phyloP scores from a whole-genome alignment of 441 rosid genomes.

The Macaranga tanarius region DNA sequence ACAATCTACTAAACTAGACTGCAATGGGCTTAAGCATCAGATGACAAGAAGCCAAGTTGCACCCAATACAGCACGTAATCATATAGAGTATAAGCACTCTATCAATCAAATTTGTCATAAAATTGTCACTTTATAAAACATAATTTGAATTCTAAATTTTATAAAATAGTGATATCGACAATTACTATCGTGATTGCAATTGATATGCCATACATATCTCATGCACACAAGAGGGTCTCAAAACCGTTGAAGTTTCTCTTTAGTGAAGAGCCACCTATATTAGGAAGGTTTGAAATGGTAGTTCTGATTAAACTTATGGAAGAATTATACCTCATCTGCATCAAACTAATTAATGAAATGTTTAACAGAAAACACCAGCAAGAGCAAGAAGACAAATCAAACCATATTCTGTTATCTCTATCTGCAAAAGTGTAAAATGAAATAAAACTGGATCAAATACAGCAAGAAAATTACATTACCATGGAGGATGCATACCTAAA shows the following conservation, averaged over 20 bases:
- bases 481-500: constrained; percentile 38
- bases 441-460: constrained; percentile 41
- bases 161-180: no score
- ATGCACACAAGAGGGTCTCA: no score
- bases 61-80: neutral
- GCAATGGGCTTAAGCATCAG: neutral
- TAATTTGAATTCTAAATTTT: no score
- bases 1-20: neutral
- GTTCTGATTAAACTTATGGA: no score
- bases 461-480: constrained; percentile 33
- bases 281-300: no score
- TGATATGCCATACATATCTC: no score
- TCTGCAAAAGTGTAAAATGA: constrained; percentile 26
- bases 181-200: no score
- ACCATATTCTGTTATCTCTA: constrained; percentile 29
- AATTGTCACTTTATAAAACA: no score
- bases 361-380: constrained; percentile 19
- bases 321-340: constrained; percentile 15
- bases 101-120: no score
- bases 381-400: constrained; percentile 24
- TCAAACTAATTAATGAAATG: constrained; percentile 27
- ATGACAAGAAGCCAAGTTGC: neutral
- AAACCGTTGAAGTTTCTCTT: no score
- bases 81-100: neutral
- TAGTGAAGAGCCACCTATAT: no score